These are phyloP conservation scores for Chenopodium quinoa DNA, from an alignment of 148 eudicot genomes.

Conservation along the genomic window DNA sequence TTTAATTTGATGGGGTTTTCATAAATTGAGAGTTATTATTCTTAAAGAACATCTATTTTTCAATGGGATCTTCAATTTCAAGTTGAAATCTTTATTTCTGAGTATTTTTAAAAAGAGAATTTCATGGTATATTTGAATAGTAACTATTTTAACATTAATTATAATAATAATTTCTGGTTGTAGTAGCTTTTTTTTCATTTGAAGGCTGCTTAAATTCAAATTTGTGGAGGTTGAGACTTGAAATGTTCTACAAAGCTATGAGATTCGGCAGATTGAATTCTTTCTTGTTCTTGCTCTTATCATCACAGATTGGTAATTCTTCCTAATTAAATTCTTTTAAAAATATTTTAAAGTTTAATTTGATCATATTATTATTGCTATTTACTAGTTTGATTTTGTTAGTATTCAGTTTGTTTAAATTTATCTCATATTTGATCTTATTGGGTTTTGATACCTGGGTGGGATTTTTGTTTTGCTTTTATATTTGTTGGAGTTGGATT, in stretches of 20 bases:
- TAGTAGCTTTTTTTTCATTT: neutral
- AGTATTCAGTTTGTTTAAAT: neutral
- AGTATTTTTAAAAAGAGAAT: neutral
- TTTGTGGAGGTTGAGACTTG: conserved; percentile 12
- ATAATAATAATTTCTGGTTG: conserved; percentile 13
- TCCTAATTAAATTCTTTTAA: too few species aligned
- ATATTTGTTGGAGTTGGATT: neutral
- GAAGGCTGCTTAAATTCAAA: conserved; percentile 15
- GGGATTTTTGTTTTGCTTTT: too few species aligned
- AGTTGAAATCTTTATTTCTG: conserved; percentile 7
- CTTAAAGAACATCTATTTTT: conserved; percentile 1
- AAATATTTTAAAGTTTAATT: too few species aligned
- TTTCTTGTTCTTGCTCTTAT: conserved; percentile 17
- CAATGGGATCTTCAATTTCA: conserved; percentile 18
- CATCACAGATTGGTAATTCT: conserved; percentile 22
- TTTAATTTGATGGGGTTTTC: conserved; percentile 1
- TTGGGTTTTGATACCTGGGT: neutral
- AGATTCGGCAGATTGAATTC: conserved; percentile 13
- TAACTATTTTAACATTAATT: neutral
- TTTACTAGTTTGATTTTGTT: neutral
- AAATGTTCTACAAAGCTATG: conserved; percentile 14
- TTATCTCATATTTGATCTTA: neutral
- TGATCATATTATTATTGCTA: neutral
- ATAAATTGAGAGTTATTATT: neutral
- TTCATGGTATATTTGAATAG: conserved; percentile 19